These are phyloP conservation scores for Elaeis oleifera DNA, from an alignment of 202 grass and related monocot genomes.

Conservation along the genomic window DNA sequence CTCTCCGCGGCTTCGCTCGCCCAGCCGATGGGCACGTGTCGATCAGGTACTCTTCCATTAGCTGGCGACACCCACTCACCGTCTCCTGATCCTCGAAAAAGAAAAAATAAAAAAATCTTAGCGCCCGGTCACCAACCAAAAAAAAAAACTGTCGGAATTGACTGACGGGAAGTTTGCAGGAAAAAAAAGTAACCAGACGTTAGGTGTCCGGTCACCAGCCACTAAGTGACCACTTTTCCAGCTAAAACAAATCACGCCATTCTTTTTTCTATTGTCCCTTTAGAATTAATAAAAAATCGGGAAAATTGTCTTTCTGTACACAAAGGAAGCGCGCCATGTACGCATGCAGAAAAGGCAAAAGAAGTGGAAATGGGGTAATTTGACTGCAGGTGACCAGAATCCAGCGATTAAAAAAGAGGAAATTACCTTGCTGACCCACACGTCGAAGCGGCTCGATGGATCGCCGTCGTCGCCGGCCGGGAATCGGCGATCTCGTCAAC, in stretches of 20 bases:
- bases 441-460: not conserved
- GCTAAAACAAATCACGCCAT: too few relatives aligned
- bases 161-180: not conserved
- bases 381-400: not conserved
- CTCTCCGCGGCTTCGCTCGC: not conserved
- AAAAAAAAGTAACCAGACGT: not conserved
- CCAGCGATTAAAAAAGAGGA: not conserved
- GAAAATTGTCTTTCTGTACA: too few relatives aligned
- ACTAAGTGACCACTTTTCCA: too few relatives aligned
- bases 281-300: too few relatives aligned
- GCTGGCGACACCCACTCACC: constrained; percentile 25
- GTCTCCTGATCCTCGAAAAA: constrained; percentile 2
- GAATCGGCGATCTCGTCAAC: constrained; percentile 12
- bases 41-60: constrained; percentile 18
- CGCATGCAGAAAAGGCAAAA: too few relatives aligned
- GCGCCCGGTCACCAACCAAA: not conserved
- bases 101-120: not conserved
- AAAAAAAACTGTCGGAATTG: constrained; percentile 4
- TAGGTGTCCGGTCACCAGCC: not conserved
- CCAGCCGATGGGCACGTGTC: constrained; percentile 16
- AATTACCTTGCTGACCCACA: constrained; percentile 21
- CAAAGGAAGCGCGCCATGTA: too few relatives aligned
- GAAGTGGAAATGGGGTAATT: too few relatives aligned
- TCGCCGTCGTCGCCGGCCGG: not conserved
- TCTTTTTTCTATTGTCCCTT: too few relatives aligned